Evolutionary conservation across 2,329 filamentous ascomycete species (phyloP).

Genomic region (Clarireedia paspali): DNA sequence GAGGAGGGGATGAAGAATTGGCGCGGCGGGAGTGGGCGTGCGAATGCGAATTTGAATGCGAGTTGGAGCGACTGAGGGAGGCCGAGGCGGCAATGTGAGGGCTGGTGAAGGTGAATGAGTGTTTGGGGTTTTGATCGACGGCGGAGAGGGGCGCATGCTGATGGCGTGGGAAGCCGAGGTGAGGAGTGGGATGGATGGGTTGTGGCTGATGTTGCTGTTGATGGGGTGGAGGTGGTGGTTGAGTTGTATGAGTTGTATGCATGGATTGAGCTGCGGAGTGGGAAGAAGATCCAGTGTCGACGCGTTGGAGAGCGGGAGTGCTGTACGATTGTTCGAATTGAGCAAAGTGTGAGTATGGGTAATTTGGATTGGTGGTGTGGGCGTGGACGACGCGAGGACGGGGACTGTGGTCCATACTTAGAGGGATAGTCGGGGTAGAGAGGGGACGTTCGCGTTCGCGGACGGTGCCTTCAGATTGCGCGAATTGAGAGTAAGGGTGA

Average conservation of each 20-base stretch:
- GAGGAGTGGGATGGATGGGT: background rate
- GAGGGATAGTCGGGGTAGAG: constrained; percentile 2
- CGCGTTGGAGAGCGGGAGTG: constrained; percentile 2
- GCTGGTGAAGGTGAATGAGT: constrained; percentile 8
- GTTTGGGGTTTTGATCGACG: constrained; percentile 4
- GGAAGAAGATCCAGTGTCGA: constrained; percentile 1
- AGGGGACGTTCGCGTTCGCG: constrained; percentile 2
- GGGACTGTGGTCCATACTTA: background rate
- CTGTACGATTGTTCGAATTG: constrained; percentile 7
- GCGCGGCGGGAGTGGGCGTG: background rate
- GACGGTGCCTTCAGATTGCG: background rate
- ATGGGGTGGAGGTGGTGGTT: background rate
- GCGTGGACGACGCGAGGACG: background rate
- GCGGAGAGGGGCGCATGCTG: background rate
- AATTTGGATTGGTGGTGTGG: background rate
- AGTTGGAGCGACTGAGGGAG: background rate
- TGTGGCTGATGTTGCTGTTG: background rate
- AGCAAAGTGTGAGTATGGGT: constrained; percentile 7
- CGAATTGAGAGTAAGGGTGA: background rate
- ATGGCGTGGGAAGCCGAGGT: background rate
- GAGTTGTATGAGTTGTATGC: background rate
- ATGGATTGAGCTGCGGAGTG: background rate
- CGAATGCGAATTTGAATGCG: background rate
- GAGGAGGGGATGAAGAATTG: background rate
- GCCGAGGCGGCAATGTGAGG: background rate